Evolutionary conservation across 2,329 filamentous ascomycete species (phyloP), one percentile per base, ranked within the genome.

Genomic region (Metarhizium album): DNA sequence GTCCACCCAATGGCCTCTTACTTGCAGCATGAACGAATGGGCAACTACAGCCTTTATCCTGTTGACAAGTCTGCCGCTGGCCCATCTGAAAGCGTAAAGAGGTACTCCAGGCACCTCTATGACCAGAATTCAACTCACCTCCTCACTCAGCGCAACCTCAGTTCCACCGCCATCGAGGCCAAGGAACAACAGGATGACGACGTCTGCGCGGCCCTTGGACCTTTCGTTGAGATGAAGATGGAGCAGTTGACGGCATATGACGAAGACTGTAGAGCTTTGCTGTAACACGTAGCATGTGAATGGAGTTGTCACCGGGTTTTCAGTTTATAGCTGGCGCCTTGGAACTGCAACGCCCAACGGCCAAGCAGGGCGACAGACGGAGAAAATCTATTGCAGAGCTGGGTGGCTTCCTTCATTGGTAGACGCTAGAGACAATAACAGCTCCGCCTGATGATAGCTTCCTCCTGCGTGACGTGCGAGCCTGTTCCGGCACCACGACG

Each of bases 181-280:
- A 6, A 46, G n/a, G 24, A 46, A 24, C 27, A 18, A 46, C 33
- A n/a, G 42, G 35, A 37, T 33, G 45, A 27, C 11, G 58, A 53
- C 0, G 60, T 6, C 11, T 2, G 16, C 63, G 53, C 61, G 60
- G 20, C 40, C 42, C 1, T 56, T 9, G 38, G 4, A 7, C n/a
- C 38, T 6, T 42, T 64, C 46, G 58, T 60, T 2, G 22, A 50
- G 22, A 47, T 46, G 38, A 35, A 51, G 35, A 51, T 47, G 49
- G 43, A 42, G 33, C 35, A 51, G 22, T 42, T 46, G 27, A 40
- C 18, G 35, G 42, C 42, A 38, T 50, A 50, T 35, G 38, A 42
- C n/a, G 38, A 42, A n/a, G 38, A 42, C 6, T 42, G 6, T 9
- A 29, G 9, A 29, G 9, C 1, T 6, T 29, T 29, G 27, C 27